These are phyloP conservation scores for Bruguiera parviflora DNA, from an alignment of 345 rosid genomes.

Conservation along the genomic window DNA sequence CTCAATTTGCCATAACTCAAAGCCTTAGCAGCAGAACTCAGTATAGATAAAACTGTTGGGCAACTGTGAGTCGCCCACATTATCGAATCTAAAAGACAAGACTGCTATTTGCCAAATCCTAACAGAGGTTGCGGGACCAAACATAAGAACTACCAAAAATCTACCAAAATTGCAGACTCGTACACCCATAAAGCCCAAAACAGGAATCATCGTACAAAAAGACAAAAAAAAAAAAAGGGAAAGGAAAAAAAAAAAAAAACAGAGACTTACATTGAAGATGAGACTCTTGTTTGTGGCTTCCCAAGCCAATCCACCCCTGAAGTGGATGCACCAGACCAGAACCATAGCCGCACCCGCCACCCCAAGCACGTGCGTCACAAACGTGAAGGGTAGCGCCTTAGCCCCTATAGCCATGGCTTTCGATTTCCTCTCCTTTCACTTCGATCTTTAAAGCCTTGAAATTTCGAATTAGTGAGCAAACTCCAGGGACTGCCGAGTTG, in stretches of 20 bases:
- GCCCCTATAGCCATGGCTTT: constrained; percentile 43
- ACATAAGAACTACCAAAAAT: background rate
- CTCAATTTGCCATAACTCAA: too few relatives aligned
- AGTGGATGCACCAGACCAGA: constrained; percentile 68
- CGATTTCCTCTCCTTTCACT: background rate
- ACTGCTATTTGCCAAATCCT: background rate
- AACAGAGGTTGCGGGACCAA: background rate
- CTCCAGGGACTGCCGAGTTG: too few relatives aligned
- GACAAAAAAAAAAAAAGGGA: background rate
- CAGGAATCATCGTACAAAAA: too few relatives aligned
- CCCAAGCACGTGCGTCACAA: constrained; percentile 61
- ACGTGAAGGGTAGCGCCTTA: constrained; percentile 52
- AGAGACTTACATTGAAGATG: constrained; percentile 72
- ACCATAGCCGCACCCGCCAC: constrained; percentile 59
- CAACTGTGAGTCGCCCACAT: background rate
- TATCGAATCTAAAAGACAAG: background rate
- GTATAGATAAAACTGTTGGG: background rate
- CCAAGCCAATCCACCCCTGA: constrained; percentile 92
- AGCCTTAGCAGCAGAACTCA: too few relatives aligned
- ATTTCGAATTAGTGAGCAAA: background rate
- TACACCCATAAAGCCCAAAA: background rate
- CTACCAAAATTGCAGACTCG: too few relatives aligned
- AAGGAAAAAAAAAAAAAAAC: background rate
- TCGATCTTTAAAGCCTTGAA: background rate
- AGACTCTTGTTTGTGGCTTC: constrained; percentile 74